phyloP scores from a whole-genome alignment of 768 basidiomycete species.

The Clathrus columnatus region DNA sequence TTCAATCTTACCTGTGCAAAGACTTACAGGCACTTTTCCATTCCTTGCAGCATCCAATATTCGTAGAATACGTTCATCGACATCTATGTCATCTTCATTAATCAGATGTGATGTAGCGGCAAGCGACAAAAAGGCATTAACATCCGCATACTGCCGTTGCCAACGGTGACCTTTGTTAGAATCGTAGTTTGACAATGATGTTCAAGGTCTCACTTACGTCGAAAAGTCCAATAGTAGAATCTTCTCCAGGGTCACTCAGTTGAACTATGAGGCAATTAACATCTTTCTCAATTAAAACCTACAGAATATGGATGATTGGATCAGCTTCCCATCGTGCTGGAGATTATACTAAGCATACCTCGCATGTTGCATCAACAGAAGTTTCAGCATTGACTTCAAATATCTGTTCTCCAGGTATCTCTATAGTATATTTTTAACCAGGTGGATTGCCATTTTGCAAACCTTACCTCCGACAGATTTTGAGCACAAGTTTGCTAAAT shows the following conservation, averaged over 20 bases:
- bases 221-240: constrained; percentile 48
- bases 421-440: not conserved
- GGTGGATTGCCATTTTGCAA: not conserved
- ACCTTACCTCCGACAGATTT: constrained; percentile 4
- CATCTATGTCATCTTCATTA: constrained; percentile 47
- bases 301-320: not conserved
- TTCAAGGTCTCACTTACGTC: constrained; percentile 42
- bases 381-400: constrained; percentile 60
- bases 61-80: constrained; percentile 50
- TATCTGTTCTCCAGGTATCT: constrained; percentile 23
- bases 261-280: constrained; percentile 60
- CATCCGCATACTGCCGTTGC: constrained; percentile 61
- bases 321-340: not conserved
- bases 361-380: constrained; percentile 76
- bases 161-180: no score
- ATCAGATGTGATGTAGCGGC: constrained; percentile 73
- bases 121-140: constrained; percentile 79
- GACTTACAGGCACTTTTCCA: constrained; percentile 52
- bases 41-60: constrained; percentile 65
- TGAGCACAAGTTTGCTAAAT: not conserved
- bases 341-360: constrained; percentile 34
- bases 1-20: constrained; percentile 62
- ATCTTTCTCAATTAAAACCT: constrained; percentile 58
- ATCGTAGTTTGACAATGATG: not conserved
- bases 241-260: constrained; percentile 18